Percentiles rank a stretch among this genome's conserved stretches.
Conservation (phyloP, 2,329 filamentous ascomycete species). For the Alternaria solani region DNA sequence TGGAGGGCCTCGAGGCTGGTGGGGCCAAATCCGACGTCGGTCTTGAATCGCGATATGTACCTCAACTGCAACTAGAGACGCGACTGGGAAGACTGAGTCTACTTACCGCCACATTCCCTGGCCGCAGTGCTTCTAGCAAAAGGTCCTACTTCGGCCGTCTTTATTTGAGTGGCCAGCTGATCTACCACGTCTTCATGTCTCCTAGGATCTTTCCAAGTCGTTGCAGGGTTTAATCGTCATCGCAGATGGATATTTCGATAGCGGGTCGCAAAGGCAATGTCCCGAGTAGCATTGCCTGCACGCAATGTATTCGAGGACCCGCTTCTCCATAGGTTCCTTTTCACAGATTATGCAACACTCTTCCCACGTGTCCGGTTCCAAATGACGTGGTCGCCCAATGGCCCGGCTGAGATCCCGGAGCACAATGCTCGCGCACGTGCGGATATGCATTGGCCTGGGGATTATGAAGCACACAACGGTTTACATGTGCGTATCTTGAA, state of each 20-base stretch:
- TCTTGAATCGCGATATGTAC: slow-evolving; percentile 14
- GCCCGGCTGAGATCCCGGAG: not conserved
- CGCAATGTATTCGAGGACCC: not conserved
- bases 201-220: not conserved
- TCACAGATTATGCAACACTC: not conserved
- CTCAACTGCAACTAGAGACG: slow-evolving; percentile 9
- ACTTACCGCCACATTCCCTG: not conserved
- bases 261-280: not conserved
- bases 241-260: not conserved
- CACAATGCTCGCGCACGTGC: not conserved
- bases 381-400: slow-evolving; percentile 1
- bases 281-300: not conserved
- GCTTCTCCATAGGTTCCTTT: slow-evolving; percentile 5
- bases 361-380: not conserved
- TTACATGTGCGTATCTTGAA: not conserved
- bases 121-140: not conserved
- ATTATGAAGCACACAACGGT: not conserved
- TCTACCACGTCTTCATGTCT: not conserved
- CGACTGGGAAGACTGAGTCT: not conserved
- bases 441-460: not conserved
- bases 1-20: not conserved
- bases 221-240: slow-evolving; percentile 5
- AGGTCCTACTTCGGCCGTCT: slow-evolving; percentile 4
- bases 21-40: slow-evolving; percentile 14
- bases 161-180: not conserved